Evolutionary conservation across 2,329 filamentous ascomycete genomes (phyloP).

Genomic region (Huntiella bhutanensis): DNA sequence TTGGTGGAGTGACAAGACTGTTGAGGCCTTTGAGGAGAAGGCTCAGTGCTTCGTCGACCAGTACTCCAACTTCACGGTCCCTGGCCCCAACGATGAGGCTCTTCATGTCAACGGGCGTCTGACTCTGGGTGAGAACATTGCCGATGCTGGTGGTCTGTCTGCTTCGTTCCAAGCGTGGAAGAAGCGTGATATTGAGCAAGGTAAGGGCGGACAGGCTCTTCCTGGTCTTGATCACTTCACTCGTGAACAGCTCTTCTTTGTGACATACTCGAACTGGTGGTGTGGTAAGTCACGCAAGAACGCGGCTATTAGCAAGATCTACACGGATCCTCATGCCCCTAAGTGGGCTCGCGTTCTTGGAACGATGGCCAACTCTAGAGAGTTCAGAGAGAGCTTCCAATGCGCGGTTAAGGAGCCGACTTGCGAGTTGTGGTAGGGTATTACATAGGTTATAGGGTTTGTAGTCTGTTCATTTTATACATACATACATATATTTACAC

Average conservation of each 20-base stretch:
- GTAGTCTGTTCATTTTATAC: background rate
- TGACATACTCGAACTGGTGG: conserved; percentile 46
- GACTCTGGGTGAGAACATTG: conserved; percentile 53
- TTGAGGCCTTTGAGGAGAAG: conserved; percentile 36
- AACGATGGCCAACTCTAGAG: conserved; percentile 46
- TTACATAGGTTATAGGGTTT: conserved; percentile 79
- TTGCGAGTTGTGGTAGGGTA: conserved; percentile 64
- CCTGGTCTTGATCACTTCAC: conserved; percentile 43
- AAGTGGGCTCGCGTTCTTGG: conserved; percentile 41
- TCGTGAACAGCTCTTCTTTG: conserved; percentile 52
- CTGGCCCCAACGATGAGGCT: conserved; percentile 22
- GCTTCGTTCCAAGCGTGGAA: conserved; percentile 49
- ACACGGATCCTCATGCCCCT: conserved; percentile 47
- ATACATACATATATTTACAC: background rate
- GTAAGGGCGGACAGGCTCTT: conserved; percentile 30
- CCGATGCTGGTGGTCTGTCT: conserved; percentile 47
- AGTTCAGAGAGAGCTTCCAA: conserved; percentile 48
- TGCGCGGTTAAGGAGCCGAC: conserved; percentile 46
- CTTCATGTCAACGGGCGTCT: conserved; percentile 43
- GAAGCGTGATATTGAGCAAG: conserved; percentile 27
- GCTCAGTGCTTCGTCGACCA: conserved; percentile 50
- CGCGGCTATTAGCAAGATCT: conserved; percentile 35
- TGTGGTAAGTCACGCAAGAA: conserved; percentile 45
- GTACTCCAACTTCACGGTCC: conserved; percentile 32
- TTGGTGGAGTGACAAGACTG: conserved; percentile 46